Evolutionary conservation across 371 early-diverging fungal genomes (phyloP).

Genomic region (Scutellospora calospora): DNA sequence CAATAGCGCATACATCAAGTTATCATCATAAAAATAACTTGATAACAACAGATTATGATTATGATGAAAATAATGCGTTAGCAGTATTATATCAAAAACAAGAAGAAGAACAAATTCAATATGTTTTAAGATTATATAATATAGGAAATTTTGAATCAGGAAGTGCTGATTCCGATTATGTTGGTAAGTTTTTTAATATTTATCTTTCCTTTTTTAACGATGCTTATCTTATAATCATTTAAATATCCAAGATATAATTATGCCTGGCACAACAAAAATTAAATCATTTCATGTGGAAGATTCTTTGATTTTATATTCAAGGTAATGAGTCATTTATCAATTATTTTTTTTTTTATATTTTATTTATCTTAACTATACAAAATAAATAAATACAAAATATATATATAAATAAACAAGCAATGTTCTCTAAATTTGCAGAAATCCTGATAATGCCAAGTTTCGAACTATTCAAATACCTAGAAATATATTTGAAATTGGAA

Average conservation of each 20-base stretch:
- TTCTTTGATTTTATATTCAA: constrained; percentile 34
- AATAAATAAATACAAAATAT: background rate
- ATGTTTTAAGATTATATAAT: constrained; percentile 2
- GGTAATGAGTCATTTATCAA: too few species aligned
- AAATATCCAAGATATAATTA: constrained; percentile 31
- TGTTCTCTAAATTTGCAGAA: background rate
- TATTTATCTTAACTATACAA: background rate
- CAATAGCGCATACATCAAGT: constrained; percentile 27
- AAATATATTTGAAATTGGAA: constrained; percentile 10
- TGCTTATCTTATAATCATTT: too few species aligned
- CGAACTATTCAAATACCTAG: constrained; percentile 26
- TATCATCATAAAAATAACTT: background rate
- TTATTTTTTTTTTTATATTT: background rate
- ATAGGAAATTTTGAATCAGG: constrained; percentile 10
- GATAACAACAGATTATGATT: background rate
- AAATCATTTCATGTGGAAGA: constrained; percentile 26
- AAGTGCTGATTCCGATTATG: background rate
- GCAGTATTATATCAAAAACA: constrained; percentile 22
- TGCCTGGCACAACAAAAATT: constrained; percentile 36
- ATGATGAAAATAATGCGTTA: constrained; percentile 30
- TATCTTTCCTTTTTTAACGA: too few species aligned
- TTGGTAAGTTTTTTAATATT: background rate
- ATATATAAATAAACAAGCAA: background rate
- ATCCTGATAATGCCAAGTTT: constrained; percentile 30
- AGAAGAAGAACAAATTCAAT: constrained; percentile 15